A percentile compares a stretch with the other conserved stretches of the same genome.
phyloP scores from a whole-genome alignment of 208 protist species.

The Lotmaria passim region DNA sequence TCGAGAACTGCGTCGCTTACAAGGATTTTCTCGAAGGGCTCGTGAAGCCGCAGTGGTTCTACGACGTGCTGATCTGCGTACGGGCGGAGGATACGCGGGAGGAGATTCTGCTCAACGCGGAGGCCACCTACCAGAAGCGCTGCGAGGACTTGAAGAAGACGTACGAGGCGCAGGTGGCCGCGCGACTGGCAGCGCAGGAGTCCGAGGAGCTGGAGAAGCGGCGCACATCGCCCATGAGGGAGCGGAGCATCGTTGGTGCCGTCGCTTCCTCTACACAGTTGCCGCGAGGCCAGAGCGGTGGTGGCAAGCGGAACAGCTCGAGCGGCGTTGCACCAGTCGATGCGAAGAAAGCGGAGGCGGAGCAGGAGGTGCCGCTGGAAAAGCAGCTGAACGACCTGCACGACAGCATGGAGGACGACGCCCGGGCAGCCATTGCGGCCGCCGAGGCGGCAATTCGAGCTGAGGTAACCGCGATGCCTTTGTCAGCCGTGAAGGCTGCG shows the following conservation, averaged over 20 bases:
- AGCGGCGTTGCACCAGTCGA: conserved; percentile 9
- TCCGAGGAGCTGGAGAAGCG: conserved; percentile 5
- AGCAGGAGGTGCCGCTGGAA: conserved; percentile 59
- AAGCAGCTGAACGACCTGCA: conserved; percentile 63
- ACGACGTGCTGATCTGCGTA: conserved; percentile 74
- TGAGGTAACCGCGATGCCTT: conserved; percentile 61
- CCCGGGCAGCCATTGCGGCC: conserved; percentile 48
- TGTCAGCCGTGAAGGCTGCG: conserved; percentile 55
- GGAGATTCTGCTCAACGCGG: conserved; percentile 62
- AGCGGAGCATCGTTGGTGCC: neutral
- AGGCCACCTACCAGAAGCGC: conserved; percentile 49
- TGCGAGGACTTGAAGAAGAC: conserved; percentile 29
- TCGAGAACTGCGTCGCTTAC: conserved; percentile 92
- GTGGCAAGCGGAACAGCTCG: neutral
- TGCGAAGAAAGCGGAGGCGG: conserved; percentile 29
- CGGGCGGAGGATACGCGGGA: conserved; percentile 66
- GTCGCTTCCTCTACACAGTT: neutral
- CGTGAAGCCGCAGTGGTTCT: conserved; percentile 85
- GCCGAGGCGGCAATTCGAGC: conserved; percentile 41
- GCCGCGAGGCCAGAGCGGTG: neutral
- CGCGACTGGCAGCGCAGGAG: conserved; percentile 9
- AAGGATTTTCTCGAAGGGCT: conserved; percentile 94
- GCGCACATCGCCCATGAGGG: conserved; percentile 1
- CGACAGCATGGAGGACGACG: conserved; percentile 50
- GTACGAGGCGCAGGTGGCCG: conserved; percentile 15